Base-by-base conservation (phyloP, 495 filamentous ascomycete genomes). In the Penicillium cinerascens region DNA sequence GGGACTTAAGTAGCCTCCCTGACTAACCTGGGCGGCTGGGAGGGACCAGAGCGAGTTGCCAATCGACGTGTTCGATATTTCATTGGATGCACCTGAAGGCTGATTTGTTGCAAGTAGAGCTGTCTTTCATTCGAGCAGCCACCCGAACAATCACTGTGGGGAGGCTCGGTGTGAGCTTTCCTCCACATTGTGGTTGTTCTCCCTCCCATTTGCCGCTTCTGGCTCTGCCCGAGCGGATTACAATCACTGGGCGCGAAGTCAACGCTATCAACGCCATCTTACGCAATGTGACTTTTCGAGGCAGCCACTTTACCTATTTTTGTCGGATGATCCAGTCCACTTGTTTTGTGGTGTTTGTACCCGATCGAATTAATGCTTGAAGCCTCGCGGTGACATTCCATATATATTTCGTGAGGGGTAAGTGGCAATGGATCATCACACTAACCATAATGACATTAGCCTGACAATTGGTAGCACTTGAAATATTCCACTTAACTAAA, bases 21-120 rank as follows among this genome's bases (percentile, higher is more conserved):
- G 43, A 9, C 27, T 7, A 6, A 39, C 26, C 40, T 9, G 13
- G 41, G 54, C 54, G 49, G 43, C 27, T 57, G 52, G 50, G 21
- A 37, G 39, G 41, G 8, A 26, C 9, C 37, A 16, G 44, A 37
- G 36, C 47, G 35, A 42, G 18, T 45, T 40, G n/a, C 8, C 40
- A 49, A 49, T 56, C 18, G 26, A 51, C 47, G 40, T 47, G 11
- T 51, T n/a, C 29, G 29, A 33, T 33, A 33, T 33, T 15, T 33
- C 11, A 55, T 55, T 55, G 52, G 52, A 54, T 15, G 25, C 22
- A 38, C n/a, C 35, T 49, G 52, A 42, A 39, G 27, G 37, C 44
- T 16, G 11, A 17, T 17, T 36, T 26, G 51, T 53, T 17, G 26
- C 44, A 40, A 18, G 18, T 39, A 39, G 37, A 39, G 37, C 37